phyloP scores from a whole-genome alignment of 306 rosid genomes.

The Quercus cerris region DNA sequence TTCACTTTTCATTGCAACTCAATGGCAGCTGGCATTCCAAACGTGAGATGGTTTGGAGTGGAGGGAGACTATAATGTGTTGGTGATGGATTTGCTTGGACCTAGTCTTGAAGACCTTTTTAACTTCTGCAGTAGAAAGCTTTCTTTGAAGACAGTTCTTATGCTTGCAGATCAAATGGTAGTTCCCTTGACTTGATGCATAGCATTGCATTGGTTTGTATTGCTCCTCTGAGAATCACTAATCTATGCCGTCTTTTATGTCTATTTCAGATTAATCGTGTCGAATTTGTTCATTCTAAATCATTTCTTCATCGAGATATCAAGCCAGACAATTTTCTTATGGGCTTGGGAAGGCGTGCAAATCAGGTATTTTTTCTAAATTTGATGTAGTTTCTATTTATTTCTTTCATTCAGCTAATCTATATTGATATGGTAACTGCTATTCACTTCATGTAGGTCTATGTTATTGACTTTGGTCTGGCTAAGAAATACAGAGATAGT shows the following conservation, averaged over 20 bases:
- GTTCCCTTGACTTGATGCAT: slow-evolving; percentile 5
- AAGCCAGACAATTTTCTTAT: slow-evolving; percentile 96
- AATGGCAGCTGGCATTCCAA: slow-evolving; percentile 87
- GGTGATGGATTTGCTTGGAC: slow-evolving; percentile 97
- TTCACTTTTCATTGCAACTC: slow-evolving; percentile 14
- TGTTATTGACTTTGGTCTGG: slow-evolving; percentile 91
- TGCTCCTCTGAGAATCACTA: neutral
- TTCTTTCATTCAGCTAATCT: neutral
- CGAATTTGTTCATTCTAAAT: slow-evolving; percentile 84
- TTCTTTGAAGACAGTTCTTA: slow-evolving; percentile 87
- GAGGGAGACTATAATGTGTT: slow-evolving; percentile 94
- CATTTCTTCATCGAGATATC: slow-evolving; percentile 94
- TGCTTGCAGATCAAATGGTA: slow-evolving; percentile 99
- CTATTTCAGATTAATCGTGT: slow-evolving; percentile 78
- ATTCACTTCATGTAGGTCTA: slow-evolving; percentile 46
- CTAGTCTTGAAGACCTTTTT: slow-evolving; percentile 95
- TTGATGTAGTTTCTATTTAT: neutral
- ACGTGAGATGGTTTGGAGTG: slow-evolving; percentile 93
- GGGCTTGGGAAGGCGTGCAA: slow-evolving; percentile 98
- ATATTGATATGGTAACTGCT: slow-evolving; percentile 18
- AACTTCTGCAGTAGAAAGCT: slow-evolving; percentile 94
- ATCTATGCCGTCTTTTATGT: neutral
- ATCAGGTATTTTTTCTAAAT: slow-evolving; percentile 53
- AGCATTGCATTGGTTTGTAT: neutral
- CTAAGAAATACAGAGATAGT: slow-evolving; percentile 92